Conservation (phyloP, 2,329 filamentous ascomycete genomes). For the Dendryphion nanum region DNA sequence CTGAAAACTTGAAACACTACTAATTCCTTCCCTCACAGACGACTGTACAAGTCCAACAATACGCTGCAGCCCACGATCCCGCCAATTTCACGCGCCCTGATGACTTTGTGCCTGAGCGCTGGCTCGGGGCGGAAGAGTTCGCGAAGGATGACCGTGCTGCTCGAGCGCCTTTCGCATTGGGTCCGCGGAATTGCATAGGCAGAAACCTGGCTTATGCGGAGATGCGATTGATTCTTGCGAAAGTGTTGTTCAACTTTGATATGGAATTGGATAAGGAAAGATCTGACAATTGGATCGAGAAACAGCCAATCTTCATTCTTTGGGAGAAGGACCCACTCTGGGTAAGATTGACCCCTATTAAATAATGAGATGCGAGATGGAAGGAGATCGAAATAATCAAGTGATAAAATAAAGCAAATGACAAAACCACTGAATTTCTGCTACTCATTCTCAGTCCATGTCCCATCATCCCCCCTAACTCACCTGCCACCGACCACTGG, state of each 20-base stretch:
- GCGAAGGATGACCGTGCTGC: slow-evolving; percentile 19
- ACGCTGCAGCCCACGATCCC: slow-evolving; percentile 17
- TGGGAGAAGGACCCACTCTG: slow-evolving; percentile 16
- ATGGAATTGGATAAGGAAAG: slow-evolving; percentile 14
- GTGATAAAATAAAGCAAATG: neutral
- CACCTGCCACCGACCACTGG: slow-evolving; percentile 3
- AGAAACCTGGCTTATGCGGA: slow-evolving; percentile 38
- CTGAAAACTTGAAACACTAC: too few relatives aligned
- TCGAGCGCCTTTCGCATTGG: slow-evolving; percentile 22
- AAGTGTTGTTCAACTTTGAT: slow-evolving; percentile 25
- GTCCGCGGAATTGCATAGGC: slow-evolving; percentile 30
- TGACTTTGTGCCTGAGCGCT: slow-evolving; percentile 32
- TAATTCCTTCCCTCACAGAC: too few relatives aligned
- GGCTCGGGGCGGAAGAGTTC: slow-evolving; percentile 25
- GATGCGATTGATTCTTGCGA: slow-evolving; percentile 26
- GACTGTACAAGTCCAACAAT: slow-evolving; percentile 11
- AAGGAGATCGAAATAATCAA: neutral
- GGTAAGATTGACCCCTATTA: slow-evolving; percentile 9
- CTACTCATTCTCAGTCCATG: neutral
- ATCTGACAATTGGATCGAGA: slow-evolving; percentile 7
- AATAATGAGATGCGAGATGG: neutral
- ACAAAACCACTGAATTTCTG: neutral
- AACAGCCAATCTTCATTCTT: slow-evolving; percentile 9
- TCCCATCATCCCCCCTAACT: too few relatives aligned
- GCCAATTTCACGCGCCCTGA: slow-evolving; percentile 25